These are phyloP conservation scores for Endocalyx cinctus DNA, from an alignment of 2,329 filamentous ascomycete genomes.

Conservation along the genomic window DNA sequence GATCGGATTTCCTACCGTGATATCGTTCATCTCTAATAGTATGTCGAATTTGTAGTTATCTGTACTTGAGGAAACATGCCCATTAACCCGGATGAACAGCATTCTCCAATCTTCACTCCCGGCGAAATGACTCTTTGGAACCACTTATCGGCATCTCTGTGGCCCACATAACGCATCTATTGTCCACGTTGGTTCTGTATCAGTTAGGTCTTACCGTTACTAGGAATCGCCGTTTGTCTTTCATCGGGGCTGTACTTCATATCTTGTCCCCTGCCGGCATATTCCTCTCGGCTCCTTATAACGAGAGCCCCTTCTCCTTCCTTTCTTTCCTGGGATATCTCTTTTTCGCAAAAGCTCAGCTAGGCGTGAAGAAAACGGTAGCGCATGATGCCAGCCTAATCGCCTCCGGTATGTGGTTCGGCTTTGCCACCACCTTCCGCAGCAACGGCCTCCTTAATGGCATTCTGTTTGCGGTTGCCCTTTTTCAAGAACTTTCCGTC, in stretches of 20 bases:
- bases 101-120: conserved; percentile 21
- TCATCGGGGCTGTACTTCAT: conserved; percentile 69
- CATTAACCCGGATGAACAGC: conserved; percentile 10
- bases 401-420: conserved; percentile 64
- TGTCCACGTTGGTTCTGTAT: conserved; percentile 70
- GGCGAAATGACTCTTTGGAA: conserved; percentile 25
- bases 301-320: conserved; percentile 74
- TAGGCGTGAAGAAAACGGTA: conserved; percentile 22
- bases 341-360: conserved; percentile 55
- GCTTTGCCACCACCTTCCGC: conserved; percentile 66
- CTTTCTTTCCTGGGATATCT: conserved; percentile 72
- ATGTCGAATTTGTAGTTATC: conserved; percentile 9
- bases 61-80: conserved; percentile 1
- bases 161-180: conserved; percentile 69
- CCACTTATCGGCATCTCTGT: conserved; percentile 58
- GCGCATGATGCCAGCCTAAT: conserved; percentile 50
- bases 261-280: conserved; percentile 82
- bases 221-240: conserved; percentile 49
- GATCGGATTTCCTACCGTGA: conserved; percentile 38
- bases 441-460: conserved; percentile 87
- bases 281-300: conserved; percentile 83
- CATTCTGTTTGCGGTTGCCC: conserved; percentile 59
- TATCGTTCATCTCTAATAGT: conserved; percentile 33
- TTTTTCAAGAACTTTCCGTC: conserved; percentile 35
- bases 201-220: conserved; percentile 57